Conservation (phyloP, 2,329 filamentous ascomycete species). For the Trichoderma koningiopsis region DNA sequence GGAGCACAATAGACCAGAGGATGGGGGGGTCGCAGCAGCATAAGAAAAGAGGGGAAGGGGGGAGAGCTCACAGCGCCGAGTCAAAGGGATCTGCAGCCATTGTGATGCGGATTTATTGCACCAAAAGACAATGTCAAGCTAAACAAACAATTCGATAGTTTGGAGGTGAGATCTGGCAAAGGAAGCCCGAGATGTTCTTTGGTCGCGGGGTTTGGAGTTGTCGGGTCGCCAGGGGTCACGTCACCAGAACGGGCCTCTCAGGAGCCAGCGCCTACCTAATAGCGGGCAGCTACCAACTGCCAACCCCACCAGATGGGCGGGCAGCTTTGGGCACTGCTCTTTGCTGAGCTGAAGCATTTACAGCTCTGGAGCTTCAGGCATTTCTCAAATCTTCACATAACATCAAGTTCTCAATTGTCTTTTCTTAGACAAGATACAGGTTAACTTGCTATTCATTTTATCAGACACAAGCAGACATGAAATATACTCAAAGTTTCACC, state of each 20-base stretch:
- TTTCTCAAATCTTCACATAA: not conserved
- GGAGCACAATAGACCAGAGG: not conserved
- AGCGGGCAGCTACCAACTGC: not conserved
- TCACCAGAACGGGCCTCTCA: conserved; percentile 20
- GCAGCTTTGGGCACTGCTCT: not conserved
- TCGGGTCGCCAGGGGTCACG: conserved; percentile 22
- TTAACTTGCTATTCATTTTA: not conserved
- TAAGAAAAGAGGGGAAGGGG: conserved; percentile 3
- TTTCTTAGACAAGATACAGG: not conserved
- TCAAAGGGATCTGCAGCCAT: conserved; percentile 66
- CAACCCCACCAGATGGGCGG: conserved; percentile 2
- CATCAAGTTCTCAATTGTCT: not conserved
- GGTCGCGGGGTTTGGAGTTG: conserved; percentile 20
- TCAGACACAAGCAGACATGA: not conserved
- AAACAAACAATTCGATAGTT: not conserved
- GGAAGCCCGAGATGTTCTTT: conserved; percentile 6
- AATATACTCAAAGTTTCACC: not conserved
- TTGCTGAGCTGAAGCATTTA: not conserved
- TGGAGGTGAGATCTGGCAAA: conserved; percentile 1
- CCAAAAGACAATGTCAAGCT: not conserved
- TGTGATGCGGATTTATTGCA: not conserved
- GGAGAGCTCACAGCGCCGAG: conserved; percentile 67
- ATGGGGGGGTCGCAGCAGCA: not conserved
- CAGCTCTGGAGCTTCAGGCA: not conserved
- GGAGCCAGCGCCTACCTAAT: conserved; percentile 1